These are phyloP conservation scores for Hortiboletus flavorubellus DNA, from an alignment of 768 basidiomycete genomes.

Conservation along the genomic window DNA sequence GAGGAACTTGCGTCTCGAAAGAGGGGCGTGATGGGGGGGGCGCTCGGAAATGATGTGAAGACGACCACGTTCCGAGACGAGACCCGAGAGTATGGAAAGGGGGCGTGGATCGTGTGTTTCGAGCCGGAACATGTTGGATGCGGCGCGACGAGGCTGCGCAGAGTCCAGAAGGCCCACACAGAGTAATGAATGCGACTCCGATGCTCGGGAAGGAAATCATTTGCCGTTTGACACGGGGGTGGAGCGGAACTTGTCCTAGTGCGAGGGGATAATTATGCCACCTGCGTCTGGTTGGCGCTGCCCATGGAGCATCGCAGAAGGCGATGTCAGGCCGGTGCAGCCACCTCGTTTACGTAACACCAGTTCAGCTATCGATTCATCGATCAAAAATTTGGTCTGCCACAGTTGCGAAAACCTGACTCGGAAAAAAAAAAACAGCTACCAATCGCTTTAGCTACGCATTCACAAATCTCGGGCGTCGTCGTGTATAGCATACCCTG, in stretches of 20 bases:
- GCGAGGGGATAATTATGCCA: conserved; percentile 21
- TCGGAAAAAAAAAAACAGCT: neutral
- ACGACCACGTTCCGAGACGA: conserved; percentile 11
- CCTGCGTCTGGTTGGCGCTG: conserved; percentile 10
- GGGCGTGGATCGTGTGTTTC: conserved; percentile 25
- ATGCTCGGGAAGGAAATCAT: conserved; percentile 15
- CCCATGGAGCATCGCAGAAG: conserved; percentile 6
- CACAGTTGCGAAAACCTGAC: neutral
- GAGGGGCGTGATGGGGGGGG: conserved; percentile 1
- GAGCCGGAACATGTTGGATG: conserved; percentile 28
- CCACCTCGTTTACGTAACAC: conserved; percentile 20
- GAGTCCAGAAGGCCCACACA: conserved; percentile 4
- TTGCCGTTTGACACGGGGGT: conserved; percentile 9
- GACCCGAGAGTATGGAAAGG: conserved; percentile 7
- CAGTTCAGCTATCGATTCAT: conserved; percentile 2
- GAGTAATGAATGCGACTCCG: conserved; percentile 14
- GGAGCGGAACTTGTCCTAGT: conserved; percentile 20
- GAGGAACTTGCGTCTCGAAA: conserved; percentile 1
- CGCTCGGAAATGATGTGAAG: conserved; percentile 24
- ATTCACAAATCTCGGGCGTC: conserved; percentile 19
- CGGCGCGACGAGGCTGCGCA: conserved; percentile 22
- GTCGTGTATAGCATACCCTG: conserved; percentile 19
- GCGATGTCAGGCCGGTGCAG: conserved; percentile 14
- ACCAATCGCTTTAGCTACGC: conserved; percentile 27
- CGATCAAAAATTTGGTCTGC: conserved; percentile 20